Evolutionary conservation across 1,284 basidiomycete species (phyloP).

Genomic region (Ustilago bromivora): DNA sequence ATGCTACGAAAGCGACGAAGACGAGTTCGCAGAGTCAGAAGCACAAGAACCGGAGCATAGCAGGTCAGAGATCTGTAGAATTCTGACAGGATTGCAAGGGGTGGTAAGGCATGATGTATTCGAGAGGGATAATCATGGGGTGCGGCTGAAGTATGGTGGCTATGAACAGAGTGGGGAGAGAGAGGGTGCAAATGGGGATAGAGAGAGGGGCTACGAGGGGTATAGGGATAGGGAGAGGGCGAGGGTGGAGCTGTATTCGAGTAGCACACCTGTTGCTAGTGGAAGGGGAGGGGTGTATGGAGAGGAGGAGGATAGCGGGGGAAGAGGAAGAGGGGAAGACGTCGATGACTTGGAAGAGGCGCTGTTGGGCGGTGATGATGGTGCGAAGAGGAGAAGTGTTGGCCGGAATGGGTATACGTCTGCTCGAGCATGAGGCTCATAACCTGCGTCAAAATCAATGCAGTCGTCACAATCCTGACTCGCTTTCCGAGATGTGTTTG

Average conservation of each 20-base stretch:
- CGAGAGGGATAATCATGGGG: constrained; percentile 34
- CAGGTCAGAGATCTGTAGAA: constrained; percentile 48
- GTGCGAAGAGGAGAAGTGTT: constrained; percentile 21
- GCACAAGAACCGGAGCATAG: constrained; percentile 46
- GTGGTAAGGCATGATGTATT: constrained; percentile 44
- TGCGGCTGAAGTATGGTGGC: constrained; percentile 27
- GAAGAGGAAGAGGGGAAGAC: constrained; percentile 6
- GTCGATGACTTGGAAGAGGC: constrained; percentile 39
- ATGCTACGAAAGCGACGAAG: constrained; percentile 62
- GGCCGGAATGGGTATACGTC: constrained; percentile 37
- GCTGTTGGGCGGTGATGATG: constrained; percentile 23
- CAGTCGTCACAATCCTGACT: background rate
- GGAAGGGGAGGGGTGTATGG: constrained; percentile 6
- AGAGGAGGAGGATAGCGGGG: constrained; percentile 12
- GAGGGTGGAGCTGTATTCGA: constrained; percentile 24
- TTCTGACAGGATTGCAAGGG: constrained; percentile 46
- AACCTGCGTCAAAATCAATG: constrained; percentile 2
- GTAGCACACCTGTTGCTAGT: constrained; percentile 20
- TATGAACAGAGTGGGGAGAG: constrained; percentile 9
- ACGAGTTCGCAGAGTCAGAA: constrained; percentile 55
- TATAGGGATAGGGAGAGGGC: constrained; percentile 1
- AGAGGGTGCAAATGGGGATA: constrained; percentile 2
- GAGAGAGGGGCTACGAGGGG: background rate
- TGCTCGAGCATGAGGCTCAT: constrained; percentile 8
- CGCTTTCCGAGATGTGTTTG: background rate